Evolutionary conservation across 1,284 basidiomycete species (phyloP).

Genomic region (Malassezia cuniculi): DNA sequence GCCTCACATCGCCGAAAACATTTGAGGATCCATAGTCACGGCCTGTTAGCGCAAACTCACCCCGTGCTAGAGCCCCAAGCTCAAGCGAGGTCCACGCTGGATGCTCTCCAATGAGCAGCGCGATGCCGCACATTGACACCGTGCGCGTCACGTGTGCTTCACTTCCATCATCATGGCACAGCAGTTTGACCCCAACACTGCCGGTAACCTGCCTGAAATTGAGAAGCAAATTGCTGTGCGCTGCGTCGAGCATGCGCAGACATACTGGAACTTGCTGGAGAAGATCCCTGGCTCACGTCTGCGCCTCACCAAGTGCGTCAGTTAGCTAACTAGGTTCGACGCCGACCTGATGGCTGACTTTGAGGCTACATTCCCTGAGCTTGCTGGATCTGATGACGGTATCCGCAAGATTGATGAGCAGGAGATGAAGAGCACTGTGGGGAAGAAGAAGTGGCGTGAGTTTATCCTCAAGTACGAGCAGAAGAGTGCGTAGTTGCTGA

Average conservation of each 20-base stretch:
- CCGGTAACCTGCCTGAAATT: constrained; percentile 82
- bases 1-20: too few relatives aligned
- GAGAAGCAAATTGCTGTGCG: constrained; percentile 92
- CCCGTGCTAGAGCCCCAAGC: too few relatives aligned
- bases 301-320: constrained; percentile 60
- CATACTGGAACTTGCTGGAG: constrained; percentile 88
- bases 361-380: constrained; percentile 68
- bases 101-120: too few relatives aligned
- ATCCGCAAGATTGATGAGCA: constrained; percentile 73
- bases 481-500: constrained; percentile 33
- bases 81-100: too few relatives aligned
- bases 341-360: constrained; percentile 60
- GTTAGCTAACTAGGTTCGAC: constrained; percentile 9
- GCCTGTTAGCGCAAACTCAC: too few relatives aligned
- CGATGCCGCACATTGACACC: constrained; percentile 13
- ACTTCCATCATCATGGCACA: too few relatives aligned
- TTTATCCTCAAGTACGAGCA: constrained; percentile 69
- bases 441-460: constrained; percentile 79
- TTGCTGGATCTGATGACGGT: constrained; percentile 7
- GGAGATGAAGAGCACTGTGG: constrained; percentile 80
- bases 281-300: constrained; percentile 65
- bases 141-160: constrained; percentile 5
- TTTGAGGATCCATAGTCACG: too few relatives aligned
- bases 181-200: constrained; percentile 39
- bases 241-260: constrained; percentile 65